Conservation (phyloP, 2,329 filamentous ascomycete genomes). For the Penicillium sp. region DNA sequence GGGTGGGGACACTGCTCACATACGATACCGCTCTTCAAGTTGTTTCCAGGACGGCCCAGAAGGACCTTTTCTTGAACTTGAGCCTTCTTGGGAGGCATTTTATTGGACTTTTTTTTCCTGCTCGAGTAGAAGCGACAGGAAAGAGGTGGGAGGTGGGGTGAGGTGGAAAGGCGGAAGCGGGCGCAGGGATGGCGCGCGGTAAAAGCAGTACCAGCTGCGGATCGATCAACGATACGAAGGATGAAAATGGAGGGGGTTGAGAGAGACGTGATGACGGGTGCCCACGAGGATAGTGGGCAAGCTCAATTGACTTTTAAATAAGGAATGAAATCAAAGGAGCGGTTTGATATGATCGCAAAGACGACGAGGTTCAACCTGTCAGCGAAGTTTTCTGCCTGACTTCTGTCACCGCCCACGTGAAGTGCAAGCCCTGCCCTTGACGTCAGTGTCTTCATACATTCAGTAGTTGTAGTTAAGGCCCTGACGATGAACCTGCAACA, state of each 20-base stretch:
- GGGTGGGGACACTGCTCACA: conserved; percentile 57
- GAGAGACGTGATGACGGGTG: conserved; percentile 30
- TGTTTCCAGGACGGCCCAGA: conserved; percentile 94
- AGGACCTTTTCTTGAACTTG: conserved; percentile 93
- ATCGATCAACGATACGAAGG: conserved; percentile 54
- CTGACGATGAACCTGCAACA: too few species aligned
- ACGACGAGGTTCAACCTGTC: conserved; percentile 10
- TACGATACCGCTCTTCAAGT: conserved; percentile 95
- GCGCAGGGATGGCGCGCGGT: conserved; percentile 30
- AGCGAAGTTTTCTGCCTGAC: conserved; percentile 24
- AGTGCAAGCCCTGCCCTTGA: conserved; percentile 16
- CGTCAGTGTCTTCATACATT: conserved; percentile 2
- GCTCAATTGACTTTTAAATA: conserved; percentile 11
- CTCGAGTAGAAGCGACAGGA: conserved; percentile 51
- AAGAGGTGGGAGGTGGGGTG: conserved; percentile 26
- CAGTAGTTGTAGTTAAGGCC: too few species aligned
- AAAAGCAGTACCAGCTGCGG: conserved; percentile 64
- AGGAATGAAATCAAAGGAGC: conserved; percentile 7
- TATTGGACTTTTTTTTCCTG: conserved; percentile 59
- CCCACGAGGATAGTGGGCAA: conserved; percentile 20
- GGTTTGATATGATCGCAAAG: conserved; percentile 3
- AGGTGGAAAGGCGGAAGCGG: conserved; percentile 42
- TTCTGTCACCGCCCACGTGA: conserved; percentile 28
- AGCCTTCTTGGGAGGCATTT: conserved; percentile 94
- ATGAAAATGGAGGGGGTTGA: conserved; percentile 28